phyloP scores from a whole-genome alignment of 2,329 filamentous ascomycete genomes.

The Ceratocystis smalleyi region DNA sequence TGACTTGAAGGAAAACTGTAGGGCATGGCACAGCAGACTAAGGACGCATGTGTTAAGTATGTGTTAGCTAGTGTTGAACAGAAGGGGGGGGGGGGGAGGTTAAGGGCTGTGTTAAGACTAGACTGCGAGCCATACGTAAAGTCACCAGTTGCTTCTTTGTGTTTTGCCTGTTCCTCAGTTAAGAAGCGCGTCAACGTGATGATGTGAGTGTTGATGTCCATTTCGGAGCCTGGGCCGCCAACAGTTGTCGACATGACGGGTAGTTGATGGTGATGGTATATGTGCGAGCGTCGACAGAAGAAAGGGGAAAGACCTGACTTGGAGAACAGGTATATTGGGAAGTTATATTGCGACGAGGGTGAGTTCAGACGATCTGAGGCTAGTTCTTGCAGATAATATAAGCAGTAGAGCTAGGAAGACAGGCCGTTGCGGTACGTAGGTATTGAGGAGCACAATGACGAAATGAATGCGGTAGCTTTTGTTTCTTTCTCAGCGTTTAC shows the following conservation, averaged over 20 bases:
- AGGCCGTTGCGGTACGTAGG: too few species aligned
- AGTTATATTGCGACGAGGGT: too few species aligned
- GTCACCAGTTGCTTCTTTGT: conserved; percentile 90
- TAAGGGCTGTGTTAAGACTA: not conserved
- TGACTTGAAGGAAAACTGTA: conserved; percentile 99
- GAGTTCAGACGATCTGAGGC: too few species aligned
- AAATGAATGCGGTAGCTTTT: too few species aligned
- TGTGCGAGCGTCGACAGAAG: not conserved
- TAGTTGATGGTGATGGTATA: not conserved
- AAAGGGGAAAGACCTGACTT: not conserved
- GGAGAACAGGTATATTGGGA: not conserved
- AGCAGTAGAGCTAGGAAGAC: too few species aligned
- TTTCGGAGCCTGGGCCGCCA: conserved; percentile 28
- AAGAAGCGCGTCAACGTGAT: conserved; percentile 89
- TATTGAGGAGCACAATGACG: too few species aligned
- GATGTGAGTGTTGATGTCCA: conserved; percentile 85
- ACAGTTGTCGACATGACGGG: conserved; percentile 14
- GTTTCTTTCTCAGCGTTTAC: too few species aligned
- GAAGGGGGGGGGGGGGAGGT: not conserved
- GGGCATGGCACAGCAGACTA: conserved; percentile 87
- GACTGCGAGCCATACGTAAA: conserved; percentile 56
- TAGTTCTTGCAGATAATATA: too few species aligned
- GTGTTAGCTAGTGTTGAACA: conserved; percentile 7
- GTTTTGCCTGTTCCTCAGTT: conserved; percentile 87
- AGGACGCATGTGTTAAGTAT: not conserved